Conservation (phyloP, 768 basidiomycete genomes). For the Astraeus odoratus region DNA sequence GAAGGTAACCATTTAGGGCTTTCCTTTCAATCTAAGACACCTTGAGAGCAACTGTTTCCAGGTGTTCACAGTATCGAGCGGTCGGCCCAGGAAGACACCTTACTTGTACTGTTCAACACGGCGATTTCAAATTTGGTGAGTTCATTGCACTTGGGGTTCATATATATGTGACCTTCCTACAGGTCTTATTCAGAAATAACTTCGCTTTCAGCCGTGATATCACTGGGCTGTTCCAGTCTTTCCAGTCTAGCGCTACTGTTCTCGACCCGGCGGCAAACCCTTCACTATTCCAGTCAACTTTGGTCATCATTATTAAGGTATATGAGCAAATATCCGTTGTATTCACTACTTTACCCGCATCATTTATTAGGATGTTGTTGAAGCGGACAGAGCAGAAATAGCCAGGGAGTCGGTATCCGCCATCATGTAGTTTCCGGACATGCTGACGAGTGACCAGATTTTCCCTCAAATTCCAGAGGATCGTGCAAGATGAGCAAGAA, state of each 20-base stretch:
- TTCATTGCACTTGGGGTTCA: neutral
- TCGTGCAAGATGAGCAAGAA: conserved; percentile 48
- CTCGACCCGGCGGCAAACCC: conserved; percentile 49
- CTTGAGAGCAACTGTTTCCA: neutral
- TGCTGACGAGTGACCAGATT: conserved; percentile 29
- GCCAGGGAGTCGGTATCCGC: conserved; percentile 38
- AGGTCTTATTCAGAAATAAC: conserved; percentile 56
- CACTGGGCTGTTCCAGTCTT: conserved; percentile 48
- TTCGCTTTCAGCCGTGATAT: conserved; percentile 51
- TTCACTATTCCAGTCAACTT: conserved; percentile 43
- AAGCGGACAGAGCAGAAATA: conserved; percentile 48
- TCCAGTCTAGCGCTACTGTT: conserved; percentile 44
- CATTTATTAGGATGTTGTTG: conserved; percentile 43
- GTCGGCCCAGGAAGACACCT: conserved; percentile 55
- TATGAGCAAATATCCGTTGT: no score
- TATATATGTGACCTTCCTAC: neutral
- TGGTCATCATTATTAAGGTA: conserved; percentile 54
- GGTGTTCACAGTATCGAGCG: conserved; percentile 62
- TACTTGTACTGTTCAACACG: conserved; percentile 58
- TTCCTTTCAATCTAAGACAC: conserved; percentile 6
- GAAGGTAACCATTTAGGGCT: conserved; percentile 44
- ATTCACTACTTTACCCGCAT: no score
- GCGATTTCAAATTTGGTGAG: conserved; percentile 57
- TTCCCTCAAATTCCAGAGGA: conserved; percentile 43
- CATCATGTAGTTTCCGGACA: neutral